Evolutionary conservation across 441 rosid genomes (phyloP), one percentile per base, ranked within the genome.

Genomic region (Isatis lusitanica): DNA sequence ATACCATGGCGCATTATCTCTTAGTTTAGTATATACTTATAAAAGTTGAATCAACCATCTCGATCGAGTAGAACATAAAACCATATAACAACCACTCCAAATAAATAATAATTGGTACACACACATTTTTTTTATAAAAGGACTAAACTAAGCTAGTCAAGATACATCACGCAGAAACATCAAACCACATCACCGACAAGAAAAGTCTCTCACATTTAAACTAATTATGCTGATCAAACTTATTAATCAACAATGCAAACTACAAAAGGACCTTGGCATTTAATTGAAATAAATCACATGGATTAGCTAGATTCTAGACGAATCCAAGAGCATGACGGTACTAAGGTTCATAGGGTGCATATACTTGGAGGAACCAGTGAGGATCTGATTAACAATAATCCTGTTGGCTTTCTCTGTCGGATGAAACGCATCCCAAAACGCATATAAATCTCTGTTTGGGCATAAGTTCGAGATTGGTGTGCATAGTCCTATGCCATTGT

Each of bases 351-450:
- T 82, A 3, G 93, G 96, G 74, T 68, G 59, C 89, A 88, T 90
- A 50, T 84, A 88, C 66, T 82, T 40, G 63, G 31, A 38, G 33
- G 83, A 66, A 53, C 90, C 96, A 4, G 78, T 81, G 66, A 79
- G 2, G 52, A 90, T 84, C 8, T 28, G 74, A 13, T 73, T 78
- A 17, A 88, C 96, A 4, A 90, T 82, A 36, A 86, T 57, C 69
- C 79, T 75, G 73, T 86, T 88, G 6, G 93, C 93, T 60, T 74
- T 90, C 71, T 90, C 91, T 1, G 93, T 80, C 16, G 96, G 96
- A 39, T 90, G 96, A 72, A 86, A 90, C 46, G 93, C 71, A 82
- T 90, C 96, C 96, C 93, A 90, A 62, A 90, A 90, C 1, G 85
- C 93, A 55, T 75, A 83, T 4, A 83, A 3, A 10, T 85, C 86